Evolutionary conservation across 2,329 filamentous ascomycete genomes (phyloP).

Genomic region (Fusarium poae): DNA sequence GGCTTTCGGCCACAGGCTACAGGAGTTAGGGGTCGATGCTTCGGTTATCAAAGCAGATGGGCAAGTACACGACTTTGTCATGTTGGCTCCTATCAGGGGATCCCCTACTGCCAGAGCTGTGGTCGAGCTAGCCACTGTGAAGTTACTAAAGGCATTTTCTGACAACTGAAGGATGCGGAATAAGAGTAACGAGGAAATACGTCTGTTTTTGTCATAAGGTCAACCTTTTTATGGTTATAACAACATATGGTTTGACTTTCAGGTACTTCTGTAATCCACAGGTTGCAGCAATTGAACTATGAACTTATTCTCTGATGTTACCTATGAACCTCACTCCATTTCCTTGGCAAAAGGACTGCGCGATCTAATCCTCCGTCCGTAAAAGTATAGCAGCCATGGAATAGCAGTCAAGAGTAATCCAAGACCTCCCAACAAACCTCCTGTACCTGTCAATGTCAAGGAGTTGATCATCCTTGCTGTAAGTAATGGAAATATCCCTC

Average conservation of each 20-base stretch:
- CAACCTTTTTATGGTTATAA: rapidly evolving
- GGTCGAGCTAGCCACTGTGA: conserved; percentile 23
- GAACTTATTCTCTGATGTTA: background rate
- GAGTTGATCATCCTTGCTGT: conserved; percentile 78
- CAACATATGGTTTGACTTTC: too few species aligned
- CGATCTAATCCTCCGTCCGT: conserved; percentile 71
- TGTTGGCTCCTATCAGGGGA: conserved; percentile 10
- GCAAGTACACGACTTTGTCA: conserved; percentile 27
- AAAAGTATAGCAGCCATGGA: conserved; percentile 76
- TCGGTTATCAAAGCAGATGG: conserved; percentile 27
- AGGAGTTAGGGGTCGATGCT: conserved; percentile 11
- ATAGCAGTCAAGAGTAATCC: conserved; percentile 70
- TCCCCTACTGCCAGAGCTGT: conserved; percentile 26
- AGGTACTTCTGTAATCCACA: rapidly evolving
- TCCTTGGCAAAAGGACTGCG: conserved; percentile 70
- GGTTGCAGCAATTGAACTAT: rapidly evolving
- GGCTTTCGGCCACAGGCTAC: conserved; percentile 24
- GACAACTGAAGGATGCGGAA: background rate
- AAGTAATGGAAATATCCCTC: conserved; percentile 83
- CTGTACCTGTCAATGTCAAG: conserved; percentile 70
- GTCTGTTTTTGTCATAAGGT: rapidly evolving
- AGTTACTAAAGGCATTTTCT: conserved; percentile 6
- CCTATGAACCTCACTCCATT: background rate
- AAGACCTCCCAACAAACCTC: conserved; percentile 73
- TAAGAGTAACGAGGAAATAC: rapidly evolving